phyloP scores from a whole-genome alignment of 371 early-diverging fungal genomes.

The Basidiobolus meristosporus region DNA sequence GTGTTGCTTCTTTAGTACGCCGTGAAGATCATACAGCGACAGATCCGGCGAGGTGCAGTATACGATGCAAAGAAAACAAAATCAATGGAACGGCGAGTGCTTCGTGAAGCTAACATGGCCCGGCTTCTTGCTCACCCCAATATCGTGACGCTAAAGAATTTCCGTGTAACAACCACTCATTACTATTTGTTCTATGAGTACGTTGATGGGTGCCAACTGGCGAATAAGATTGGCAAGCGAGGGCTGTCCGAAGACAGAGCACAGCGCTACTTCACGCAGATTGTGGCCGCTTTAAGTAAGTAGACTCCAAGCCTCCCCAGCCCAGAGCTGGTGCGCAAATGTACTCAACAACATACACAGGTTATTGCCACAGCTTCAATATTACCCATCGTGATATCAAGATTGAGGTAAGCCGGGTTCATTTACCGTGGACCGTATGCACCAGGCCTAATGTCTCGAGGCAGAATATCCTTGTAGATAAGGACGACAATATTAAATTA shows the following conservation, averaged over 20 bases:
- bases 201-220: constrained; percentile 1
- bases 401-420: constrained; percentile 1
- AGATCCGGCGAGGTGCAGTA: constrained; percentile 13
- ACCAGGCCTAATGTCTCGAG: neutral
- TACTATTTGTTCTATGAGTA: constrained; percentile 5
- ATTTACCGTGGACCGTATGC: neutral
- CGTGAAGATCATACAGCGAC: constrained; percentile 16
- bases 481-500: constrained; percentile 1
- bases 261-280: constrained; percentile 2
- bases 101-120: constrained; percentile 5
- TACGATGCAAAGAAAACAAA: constrained; percentile 21
- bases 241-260: constrained; percentile 2
- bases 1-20: constrained; percentile 1
- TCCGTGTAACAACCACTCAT: constrained; percentile 1
- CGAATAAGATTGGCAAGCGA: constrained; percentile 4
- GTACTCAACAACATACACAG: neutral
- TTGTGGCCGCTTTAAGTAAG: constrained; percentile 2
- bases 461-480: constrained; percentile 4
- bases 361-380: constrained; percentile 3
- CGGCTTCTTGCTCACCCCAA: constrained; percentile 2
- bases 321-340: no score
- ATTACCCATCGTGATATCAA: constrained; percentile 5
- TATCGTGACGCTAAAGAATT: constrained; percentile 4
- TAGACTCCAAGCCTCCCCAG: no score
- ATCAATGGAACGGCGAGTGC: constrained; percentile 2